Evolutionary conservation across 768 basidiomycete genomes (phyloP).

Genomic region (Trametes punicea): DNA sequence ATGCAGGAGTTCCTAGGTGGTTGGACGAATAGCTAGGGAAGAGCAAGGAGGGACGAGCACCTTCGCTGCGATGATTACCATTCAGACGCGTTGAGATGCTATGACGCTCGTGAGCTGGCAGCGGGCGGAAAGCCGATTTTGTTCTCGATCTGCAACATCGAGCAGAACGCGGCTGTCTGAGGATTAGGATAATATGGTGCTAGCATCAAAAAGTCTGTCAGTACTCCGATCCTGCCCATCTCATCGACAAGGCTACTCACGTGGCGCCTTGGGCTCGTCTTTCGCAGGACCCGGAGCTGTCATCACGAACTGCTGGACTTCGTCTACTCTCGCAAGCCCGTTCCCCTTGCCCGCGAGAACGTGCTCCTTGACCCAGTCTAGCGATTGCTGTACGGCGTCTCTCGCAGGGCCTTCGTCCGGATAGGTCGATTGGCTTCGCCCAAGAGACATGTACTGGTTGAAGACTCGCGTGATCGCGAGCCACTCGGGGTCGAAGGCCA

Average conservation of each 20-base stretch:
- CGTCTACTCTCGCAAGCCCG: conserved; percentile 23
- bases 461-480: conserved; percentile 89
- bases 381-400: conserved; percentile 53
- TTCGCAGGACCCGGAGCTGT: conserved; percentile 61
- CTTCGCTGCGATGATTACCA: too few relatives aligned
- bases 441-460: conserved; percentile 68
- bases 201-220: conserved; percentile 29
- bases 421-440: conserved; percentile 47
- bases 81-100: not conserved
- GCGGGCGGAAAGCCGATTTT: conserved; percentile 38
- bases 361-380: conserved; percentile 66
- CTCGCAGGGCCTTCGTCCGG: conserved; percentile 53
- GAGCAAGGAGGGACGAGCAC: too few relatives aligned
- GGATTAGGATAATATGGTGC: conserved; percentile 81
- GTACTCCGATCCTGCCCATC: not conserved
- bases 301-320: conserved; percentile 62
- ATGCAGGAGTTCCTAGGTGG: too few relatives aligned
- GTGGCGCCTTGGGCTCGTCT: conserved; percentile 33
- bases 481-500: conserved; percentile 89
- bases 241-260: conserved; percentile 29
- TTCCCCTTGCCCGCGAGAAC: conserved; percentile 35
- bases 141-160: conserved; percentile 76
- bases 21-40: too few relatives aligned
- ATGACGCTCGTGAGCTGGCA: not conserved
- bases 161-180: conserved; percentile 84